A percentile compares a stretch with the other conserved stretches of the same genome.
Conservation (phyloP, 1,284 basidiomycete genomes). For the Spongiforma sp. region DNA sequence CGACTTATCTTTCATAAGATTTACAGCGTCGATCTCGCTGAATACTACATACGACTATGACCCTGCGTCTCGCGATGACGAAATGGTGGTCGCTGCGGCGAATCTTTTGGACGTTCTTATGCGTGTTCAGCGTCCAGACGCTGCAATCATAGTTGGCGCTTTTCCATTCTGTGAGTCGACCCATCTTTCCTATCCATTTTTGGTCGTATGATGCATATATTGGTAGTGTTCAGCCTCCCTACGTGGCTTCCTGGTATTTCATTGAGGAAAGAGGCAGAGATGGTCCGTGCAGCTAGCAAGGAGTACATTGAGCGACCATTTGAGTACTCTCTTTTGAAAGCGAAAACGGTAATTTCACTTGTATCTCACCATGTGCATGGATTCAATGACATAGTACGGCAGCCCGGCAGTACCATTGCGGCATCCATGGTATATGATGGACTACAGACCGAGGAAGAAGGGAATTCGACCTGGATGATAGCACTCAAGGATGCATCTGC, state of each 20-base stretch:
- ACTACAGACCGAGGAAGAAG: no score
- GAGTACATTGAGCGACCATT: background rate
- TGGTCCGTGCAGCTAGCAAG: background rate
- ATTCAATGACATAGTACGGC: no score
- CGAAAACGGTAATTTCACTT: slow-evolving; percentile 1
- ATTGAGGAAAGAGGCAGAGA: slow-evolving; percentile 18
- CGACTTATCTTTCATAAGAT: slow-evolving; percentile 7
- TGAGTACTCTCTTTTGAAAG: slow-evolving; percentile 13
- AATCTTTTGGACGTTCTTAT: background rate
- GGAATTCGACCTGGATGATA: no score
- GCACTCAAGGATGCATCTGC: no score
- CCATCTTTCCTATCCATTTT: background rate
- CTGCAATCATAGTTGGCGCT: background rate
- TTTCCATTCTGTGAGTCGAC: slow-evolving; percentile 6
- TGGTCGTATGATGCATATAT: background rate
- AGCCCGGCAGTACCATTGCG: background rate
- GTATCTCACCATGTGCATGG: background rate
- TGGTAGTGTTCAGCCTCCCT: slow-evolving; percentile 15
- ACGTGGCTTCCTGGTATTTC: slow-evolving; percentile 30
- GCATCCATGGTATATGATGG: no score
- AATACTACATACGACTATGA: slow-evolving; percentile 24
- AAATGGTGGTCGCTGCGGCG: slow-evolving; percentile 3
- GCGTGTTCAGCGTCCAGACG: slow-evolving; percentile 5
- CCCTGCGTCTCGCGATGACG: slow-evolving; percentile 9
- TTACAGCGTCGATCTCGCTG: slow-evolving; percentile 8